Conservation (phyloP, 139 green algal genomes). For the Tetraselmis chui region DNA sequence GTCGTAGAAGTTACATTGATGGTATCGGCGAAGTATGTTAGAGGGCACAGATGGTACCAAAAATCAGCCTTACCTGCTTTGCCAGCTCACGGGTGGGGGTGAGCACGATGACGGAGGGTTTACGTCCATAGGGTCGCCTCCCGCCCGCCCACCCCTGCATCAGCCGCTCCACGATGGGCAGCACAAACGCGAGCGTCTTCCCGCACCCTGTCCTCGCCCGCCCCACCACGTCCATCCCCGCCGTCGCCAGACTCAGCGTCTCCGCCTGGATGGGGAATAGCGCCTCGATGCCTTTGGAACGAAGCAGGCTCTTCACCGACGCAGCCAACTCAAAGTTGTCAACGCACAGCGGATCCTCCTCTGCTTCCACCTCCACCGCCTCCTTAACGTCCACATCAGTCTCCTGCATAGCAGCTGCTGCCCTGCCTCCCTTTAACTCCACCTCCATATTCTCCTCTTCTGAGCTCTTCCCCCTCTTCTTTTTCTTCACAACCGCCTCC, state of each 20-base stretch:
- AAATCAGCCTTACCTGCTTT: constrained; percentile 95
- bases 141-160: constrained; percentile 13
- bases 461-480: not conserved
- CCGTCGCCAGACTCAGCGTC: constrained; percentile 63
- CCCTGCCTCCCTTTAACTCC: not conserved
- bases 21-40: too few species aligned
- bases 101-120: constrained; percentile 79
- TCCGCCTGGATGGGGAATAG: constrained; percentile 94
- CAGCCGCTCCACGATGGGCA: constrained; percentile 89
- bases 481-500: not conserved
- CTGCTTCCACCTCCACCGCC: constrained; percentile 3
- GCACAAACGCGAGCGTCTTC: constrained; percentile 97
- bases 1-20: too few species aligned
- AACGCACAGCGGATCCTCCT: constrained; percentile 29
- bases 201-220: constrained; percentile 88
- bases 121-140: constrained; percentile 29
- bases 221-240: constrained; percentile 84
- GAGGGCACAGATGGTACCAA: too few species aligned
- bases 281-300: constrained; percentile 70
- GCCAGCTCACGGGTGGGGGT: constrained; percentile 95
- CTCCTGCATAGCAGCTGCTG: constrained; percentile 3
- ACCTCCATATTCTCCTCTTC: not conserved
- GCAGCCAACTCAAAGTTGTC: constrained; percentile 73
- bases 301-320: constrained; percentile 64
- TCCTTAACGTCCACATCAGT: constrained; percentile 14